These are phyloP conservation scores for Ramalina peruviana DNA, from an alignment of 495 filamentous ascomycete species.

Conservation along the genomic window DNA sequence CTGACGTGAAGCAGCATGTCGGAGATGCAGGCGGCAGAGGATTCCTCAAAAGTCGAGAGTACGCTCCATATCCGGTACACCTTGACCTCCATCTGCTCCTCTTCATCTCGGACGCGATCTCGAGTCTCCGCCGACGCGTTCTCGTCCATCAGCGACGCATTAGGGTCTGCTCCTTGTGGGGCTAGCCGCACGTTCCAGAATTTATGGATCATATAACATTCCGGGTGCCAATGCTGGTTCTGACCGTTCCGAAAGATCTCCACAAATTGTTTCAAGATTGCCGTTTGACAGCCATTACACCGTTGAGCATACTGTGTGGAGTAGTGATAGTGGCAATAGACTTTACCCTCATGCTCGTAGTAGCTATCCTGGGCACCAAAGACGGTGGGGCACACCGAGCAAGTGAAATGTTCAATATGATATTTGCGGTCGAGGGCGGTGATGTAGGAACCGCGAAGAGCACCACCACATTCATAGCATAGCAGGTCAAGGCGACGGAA, in stretches of 20 bases:
- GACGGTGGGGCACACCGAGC: constrained; percentile 89
- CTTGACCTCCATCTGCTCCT: constrained; percentile 93
- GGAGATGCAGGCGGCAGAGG: constrained; percentile 93
- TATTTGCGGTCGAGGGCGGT: constrained; percentile 96
- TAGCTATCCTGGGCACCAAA: constrained; percentile 98
- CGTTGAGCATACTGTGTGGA: constrained; percentile 93
- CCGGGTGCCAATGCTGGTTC: constrained; percentile 98
- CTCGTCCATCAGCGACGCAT: constrained; percentile 32
- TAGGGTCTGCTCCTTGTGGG: constrained; percentile 35
- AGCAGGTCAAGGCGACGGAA: constrained; percentile 85
- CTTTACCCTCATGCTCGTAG: constrained; percentile 92
- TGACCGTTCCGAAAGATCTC: constrained; percentile 96
- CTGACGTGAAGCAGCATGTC: constrained; percentile 99
- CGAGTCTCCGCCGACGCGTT: constrained; percentile 64
- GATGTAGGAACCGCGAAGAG: constrained; percentile 93
- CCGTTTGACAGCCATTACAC: constrained; percentile 91
- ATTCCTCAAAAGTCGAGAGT: constrained; percentile 91
- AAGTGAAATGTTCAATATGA: constrained; percentile 98
- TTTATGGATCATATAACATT: constrained; percentile 99
- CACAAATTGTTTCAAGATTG: constrained; percentile 99
- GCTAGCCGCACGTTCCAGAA: constrained; percentile 97
- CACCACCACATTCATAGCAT: constrained; percentile 83
- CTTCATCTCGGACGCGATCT: constrained; percentile 61
- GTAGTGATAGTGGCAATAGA: constrained; percentile 99
- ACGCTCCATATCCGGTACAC: constrained; percentile 98